A percentile compares a stretch with the other conserved stretches of the same genome.
These are phyloP conservation scores for Pyrenochaeta sp. DNA, from an alignment of 2,329 filamentous ascomycete genomes.

Conservation along the genomic window DNA sequence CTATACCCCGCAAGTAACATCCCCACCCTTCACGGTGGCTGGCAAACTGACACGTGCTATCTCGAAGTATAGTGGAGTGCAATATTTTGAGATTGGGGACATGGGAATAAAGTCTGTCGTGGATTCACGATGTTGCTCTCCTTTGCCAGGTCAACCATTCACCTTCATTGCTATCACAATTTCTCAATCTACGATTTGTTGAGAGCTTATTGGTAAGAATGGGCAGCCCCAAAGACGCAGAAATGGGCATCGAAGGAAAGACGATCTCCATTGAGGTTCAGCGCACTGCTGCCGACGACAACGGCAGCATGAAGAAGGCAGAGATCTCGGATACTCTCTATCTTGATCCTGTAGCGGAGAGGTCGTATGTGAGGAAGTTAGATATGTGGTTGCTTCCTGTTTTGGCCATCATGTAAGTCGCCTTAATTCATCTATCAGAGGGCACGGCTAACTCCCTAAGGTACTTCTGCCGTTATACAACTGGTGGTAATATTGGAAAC, in stretches of 20 bases:
- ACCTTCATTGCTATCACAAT: not conserved
- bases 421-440: no score
- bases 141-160: not conserved
- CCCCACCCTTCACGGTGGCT: not conserved
- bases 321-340: not conserved
- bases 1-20: not conserved
- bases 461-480: not conserved
- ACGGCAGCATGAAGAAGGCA: not conserved
- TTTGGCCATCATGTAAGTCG: not conserved
- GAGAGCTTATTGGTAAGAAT: not conserved
- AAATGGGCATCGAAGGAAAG: not conserved
- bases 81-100: not conserved
- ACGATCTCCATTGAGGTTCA: not conserved
- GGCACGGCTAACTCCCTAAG: not conserved
- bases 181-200: not conserved
- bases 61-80: not conserved
- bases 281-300: not conserved
- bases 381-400: not conserved
- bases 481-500: not conserved
- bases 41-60: not conserved
- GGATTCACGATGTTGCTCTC: not conserved
- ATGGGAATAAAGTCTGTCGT: not conserved
- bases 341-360: not conserved
- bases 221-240: not conserved
- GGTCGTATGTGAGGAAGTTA: not conserved